Base-by-base conservation (phyloP, 352 stramenopile genomes). In the Thraustochytrium striatum region DNA sequence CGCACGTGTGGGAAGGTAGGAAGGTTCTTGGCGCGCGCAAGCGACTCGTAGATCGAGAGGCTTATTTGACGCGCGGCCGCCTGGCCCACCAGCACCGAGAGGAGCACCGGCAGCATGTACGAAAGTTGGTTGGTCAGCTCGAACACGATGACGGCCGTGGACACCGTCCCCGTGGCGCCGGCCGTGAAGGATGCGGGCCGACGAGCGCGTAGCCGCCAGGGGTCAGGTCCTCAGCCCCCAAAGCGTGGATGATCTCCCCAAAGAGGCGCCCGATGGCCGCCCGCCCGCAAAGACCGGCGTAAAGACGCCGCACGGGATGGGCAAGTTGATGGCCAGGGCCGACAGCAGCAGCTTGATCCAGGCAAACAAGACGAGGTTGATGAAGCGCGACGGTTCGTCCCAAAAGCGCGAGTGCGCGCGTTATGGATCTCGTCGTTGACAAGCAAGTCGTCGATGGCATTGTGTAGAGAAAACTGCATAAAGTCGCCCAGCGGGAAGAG, bases 131-230 rank as follows among this genome's bases (percentile, higher is more conserved):
- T 87, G 32, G 91, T 94, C n/a, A 95, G 87, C 82, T 97, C 93
- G 87, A 97, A 96, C 61, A 97, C 92, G 73, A 97, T 97, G 30
- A 95, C 91, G 30, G 92, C 93, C 0, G 90, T 96, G 11, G 89
- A 95, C 52, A 97, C 90, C 8, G 92, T 90, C 61, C 94, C 86
- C 25, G 93, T 97, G n/a, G 96, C 92, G 55, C 91, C 91, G 0
- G 91, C 92, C 0, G 90, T 92, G 62, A 97, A 95, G 9, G 91
- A 91, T 1, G 90, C 91, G 43, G 92, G 28, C 92, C 93, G 41
- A 97, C 92, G 70, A 97, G 90, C 21, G 92, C 90, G 78, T 92
- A 97, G 7, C 30, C 57, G 36, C 33, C 79, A 21, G 59, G 72
- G 21, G 28, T 57, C 21, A 80, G 43, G 47, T 35, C 57, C 25